Evolutionary conservation across 1,139 yeast species (phyloP), one percentile per base, ranked within the genome.

Genomic region (Saccharomycopsis crataegensis): DNA sequence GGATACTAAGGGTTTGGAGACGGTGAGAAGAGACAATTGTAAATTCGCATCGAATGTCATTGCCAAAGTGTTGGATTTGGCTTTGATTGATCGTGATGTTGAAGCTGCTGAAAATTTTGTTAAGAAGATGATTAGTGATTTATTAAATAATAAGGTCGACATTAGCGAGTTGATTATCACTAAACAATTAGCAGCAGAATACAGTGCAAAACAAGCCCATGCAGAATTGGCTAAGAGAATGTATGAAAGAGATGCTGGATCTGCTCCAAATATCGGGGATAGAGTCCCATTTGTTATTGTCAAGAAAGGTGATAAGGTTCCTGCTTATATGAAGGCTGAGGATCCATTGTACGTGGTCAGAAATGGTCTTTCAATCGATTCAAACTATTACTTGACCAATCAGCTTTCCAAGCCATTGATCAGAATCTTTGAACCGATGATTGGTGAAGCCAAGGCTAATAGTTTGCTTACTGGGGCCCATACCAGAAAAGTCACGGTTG

Each of bases 1-100:
- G 93, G 99, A 94, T 67, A 94, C 98, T 37, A 94, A 94, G 65
- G 99, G 99, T 69, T 86, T 94, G 59, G 99, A 95, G 64, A 93
- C 99, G 0, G 99, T 94, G 46, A 82, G 99, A 68, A 83, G 99
- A 74, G 99, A 94, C 66, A 94, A 95, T 62, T 94, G 99, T 69
- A 79, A 96, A 48, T 73, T 94, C 59, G 99, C 94, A 1, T 96
- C 91, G 61, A 86, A 88, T 63, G 98, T 94, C 34, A 88, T 94
- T 68, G 95, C 96, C 33, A 88, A 90, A 56, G 96, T 93, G 2
- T 73, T 94, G 65, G 90, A 88, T 60, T 79, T 80, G 61, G 89
- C 94, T 57, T 72, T 94, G 61, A 94, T 91, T 65, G 95, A 89
- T 51, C 76, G 98, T 61, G 86, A 94, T 67, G 96, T 91, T n/a